These are phyloP conservation scores for Infundibulicybe gibba DNA, from an alignment of 768 basidiomycete species.

Conservation along the genomic window DNA sequence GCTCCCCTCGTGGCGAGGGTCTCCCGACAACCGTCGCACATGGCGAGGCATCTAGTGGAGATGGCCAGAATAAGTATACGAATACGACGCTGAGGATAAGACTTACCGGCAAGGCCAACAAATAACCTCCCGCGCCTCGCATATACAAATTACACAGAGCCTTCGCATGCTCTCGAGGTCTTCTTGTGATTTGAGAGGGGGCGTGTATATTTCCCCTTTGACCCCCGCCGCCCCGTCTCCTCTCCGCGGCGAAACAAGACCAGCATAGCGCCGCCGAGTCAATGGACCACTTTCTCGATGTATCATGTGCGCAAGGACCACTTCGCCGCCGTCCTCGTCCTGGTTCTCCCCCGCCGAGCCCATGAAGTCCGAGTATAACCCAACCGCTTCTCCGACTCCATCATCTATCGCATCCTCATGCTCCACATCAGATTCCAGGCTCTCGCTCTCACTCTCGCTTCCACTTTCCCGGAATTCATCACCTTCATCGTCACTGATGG, in stretches of 20 bases:
- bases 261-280: slow-evolving; percentile 46
- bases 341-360: slow-evolving; percentile 17
- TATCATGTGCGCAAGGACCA: slow-evolving; percentile 54
- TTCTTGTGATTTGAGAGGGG: too few relatives aligned
- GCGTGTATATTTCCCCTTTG: background rate
- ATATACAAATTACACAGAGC: slow-evolving; percentile 67
- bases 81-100: slow-evolving; percentile 4
- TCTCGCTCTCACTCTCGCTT: slow-evolving; percentile 17
- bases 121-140: slow-evolving; percentile 65
- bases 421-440: slow-evolving; percentile 21
- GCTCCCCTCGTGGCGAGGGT: slow-evolving; percentile 52
- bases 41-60: slow-evolving; percentile 43
- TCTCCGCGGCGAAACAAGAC: slow-evolving; percentile 17
- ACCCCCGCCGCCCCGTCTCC: background rate
- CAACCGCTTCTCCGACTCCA: slow-evolving; percentile 36
- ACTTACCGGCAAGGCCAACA: slow-evolving; percentile 83
- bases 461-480: slow-evolving; percentile 12
- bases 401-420: slow-evolving; percentile 10
- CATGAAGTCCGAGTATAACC: slow-evolving; percentile 17
- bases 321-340: slow-evolving; percentile 24
- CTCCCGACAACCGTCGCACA: slow-evolving; percentile 66
- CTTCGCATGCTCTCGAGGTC: background rate
- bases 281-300: slow-evolving; percentile 36
- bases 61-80: background rate
- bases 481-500: slow-evolving; percentile 37